Evolutionary conservation across 2,329 filamentous ascomycete genomes (phyloP).

Genomic region (Chalara sp.): DNA sequence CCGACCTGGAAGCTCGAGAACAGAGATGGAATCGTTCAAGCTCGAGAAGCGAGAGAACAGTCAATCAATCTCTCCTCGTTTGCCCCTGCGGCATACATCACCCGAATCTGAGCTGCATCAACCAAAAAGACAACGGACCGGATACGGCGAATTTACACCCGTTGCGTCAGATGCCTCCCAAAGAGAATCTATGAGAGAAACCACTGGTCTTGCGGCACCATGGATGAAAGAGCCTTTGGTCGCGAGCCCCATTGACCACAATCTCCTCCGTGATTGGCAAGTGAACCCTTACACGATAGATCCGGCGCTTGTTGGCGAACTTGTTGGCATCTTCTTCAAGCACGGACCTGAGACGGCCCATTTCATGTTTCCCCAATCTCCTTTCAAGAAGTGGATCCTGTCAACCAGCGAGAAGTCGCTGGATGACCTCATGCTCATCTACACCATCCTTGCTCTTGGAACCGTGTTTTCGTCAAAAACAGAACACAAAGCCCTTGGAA

Average conservation of each 20-base stretch:
- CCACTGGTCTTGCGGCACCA: constrained; percentile 14
- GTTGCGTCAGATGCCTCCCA: constrained; percentile 25
- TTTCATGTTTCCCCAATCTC: constrained; percentile 46
- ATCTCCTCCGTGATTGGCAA: constrained; percentile 19
- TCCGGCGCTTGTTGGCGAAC: constrained; percentile 40
- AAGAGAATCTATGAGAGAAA: constrained; percentile 15
- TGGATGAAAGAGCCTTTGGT: constrained; percentile 14
- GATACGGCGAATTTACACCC: constrained; percentile 24
- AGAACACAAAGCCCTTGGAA: constrained; percentile 37
- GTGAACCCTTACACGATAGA: constrained; percentile 46
- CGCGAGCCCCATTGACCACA: constrained; percentile 10
- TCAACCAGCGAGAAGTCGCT: constrained; percentile 37
- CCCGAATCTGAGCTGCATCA: constrained; percentile 20
- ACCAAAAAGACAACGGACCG: constrained; percentile 25
- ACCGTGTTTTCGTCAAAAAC: constrained; percentile 44
- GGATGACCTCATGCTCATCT: constrained; percentile 53
- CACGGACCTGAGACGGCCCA: constrained; percentile 47
- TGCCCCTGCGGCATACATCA: constrained; percentile 16
- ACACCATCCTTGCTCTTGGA: constrained; percentile 51
- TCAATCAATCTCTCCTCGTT: constrained; percentile 22
- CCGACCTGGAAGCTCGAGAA: constrained; percentile 22
- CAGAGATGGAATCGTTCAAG: constrained; percentile 22
- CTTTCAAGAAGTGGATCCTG: constrained; percentile 48
- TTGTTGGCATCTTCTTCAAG: constrained; percentile 50
- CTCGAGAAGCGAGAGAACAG: constrained; percentile 20